These are phyloP conservation scores for Epicoccum nigrum DNA, from an alignment of 2,329 filamentous ascomycete genomes.

Conservation along the genomic window DNA sequence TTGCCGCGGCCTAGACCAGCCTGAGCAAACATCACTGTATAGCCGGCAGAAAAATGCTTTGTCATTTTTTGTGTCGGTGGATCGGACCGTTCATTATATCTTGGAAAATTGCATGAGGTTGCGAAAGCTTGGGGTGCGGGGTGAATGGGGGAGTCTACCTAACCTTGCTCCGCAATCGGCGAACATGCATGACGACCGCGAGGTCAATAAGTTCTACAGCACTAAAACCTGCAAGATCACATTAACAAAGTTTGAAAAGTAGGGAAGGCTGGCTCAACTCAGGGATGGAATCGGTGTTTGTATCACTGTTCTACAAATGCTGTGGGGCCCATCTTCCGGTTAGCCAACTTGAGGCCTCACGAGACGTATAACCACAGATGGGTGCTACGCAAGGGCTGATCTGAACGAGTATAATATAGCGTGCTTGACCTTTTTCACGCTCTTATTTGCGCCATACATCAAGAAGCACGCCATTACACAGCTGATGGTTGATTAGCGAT, in stretches of 20 bases:
- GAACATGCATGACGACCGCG: background rate
- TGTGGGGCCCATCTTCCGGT: constrained; percentile 80
- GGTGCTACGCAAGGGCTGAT: constrained; percentile 66
- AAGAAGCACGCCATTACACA: constrained; percentile 47
- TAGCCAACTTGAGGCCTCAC: constrained; percentile 58
- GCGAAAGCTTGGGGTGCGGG: constrained; percentile 7
- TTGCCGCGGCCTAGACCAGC: constrained; percentile 8
- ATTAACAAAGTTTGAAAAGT: constrained; percentile 57
- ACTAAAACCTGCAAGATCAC: no score
- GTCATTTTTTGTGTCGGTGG: constrained; percentile 6
- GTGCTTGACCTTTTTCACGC: constrained; percentile 65
- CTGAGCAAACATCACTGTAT: background rate
- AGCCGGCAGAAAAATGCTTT: background rate
- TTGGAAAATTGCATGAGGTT: constrained; percentile 9
- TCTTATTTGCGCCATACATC: constrained; percentile 67
- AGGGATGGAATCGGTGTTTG: no score
- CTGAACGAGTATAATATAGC: constrained; percentile 67
- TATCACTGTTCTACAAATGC: no score
- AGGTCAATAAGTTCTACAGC: background rate
- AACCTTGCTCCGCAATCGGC: background rate
- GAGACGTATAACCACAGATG: constrained; percentile 37
- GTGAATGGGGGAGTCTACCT: background rate
- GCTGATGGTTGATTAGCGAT: constrained; percentile 19
- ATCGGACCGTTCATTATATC: constrained; percentile 8
- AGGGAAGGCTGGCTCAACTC: constrained; percentile 66